phyloP scores from a whole-genome alignment of 805 yeast genomes.

The Saccharomycopsis fibuligera region DNA sequence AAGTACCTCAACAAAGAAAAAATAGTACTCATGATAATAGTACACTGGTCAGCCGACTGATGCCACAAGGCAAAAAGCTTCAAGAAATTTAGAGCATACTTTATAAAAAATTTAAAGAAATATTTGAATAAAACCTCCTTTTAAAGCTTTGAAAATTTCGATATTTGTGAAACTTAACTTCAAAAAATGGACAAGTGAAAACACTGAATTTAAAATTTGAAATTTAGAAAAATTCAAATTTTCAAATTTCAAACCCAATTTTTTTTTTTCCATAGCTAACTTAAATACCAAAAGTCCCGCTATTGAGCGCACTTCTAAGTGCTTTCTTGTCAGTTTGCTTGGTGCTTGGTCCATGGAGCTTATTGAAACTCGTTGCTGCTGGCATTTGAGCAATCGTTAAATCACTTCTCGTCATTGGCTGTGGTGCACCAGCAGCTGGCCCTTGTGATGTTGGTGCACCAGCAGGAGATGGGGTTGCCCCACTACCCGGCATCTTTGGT shows the following conservation, averaged over 20 bases:
- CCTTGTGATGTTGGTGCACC: conserved; percentile 2
- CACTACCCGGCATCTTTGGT: conserved; percentile 7
- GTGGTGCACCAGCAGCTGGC: conserved; percentile 5
- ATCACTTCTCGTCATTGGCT: conserved; percentile 34
- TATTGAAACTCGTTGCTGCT: conserved; percentile 34
- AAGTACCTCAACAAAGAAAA: too few species aligned
- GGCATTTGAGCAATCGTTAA: conserved; percentile 39
- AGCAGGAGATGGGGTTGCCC: conserved; percentile 21
- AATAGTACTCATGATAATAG: too few species aligned
- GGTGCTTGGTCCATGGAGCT: conserved; percentile 36
- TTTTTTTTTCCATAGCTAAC: too few species aligned
- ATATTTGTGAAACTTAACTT: too few species aligned
- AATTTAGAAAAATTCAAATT: not conserved
- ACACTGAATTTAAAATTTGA: not conserved
- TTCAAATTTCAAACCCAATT: not conserved
- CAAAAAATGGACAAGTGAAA: not conserved
- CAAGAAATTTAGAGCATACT: too few species aligned
- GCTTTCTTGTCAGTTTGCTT: conserved; percentile 45
- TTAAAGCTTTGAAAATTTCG: too few species aligned
- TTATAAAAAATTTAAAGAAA: too few species aligned
- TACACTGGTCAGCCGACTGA: too few species aligned
- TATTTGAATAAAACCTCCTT: too few species aligned
- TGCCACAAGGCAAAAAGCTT: too few species aligned
- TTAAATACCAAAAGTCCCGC: conserved; percentile 66
- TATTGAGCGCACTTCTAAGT: conserved; percentile 57